These are phyloP conservation scores for Ophiostoma himal-ulmi DNA, from an alignment of 2,329 filamentous ascomycete genomes.

Conservation along the genomic window DNA sequence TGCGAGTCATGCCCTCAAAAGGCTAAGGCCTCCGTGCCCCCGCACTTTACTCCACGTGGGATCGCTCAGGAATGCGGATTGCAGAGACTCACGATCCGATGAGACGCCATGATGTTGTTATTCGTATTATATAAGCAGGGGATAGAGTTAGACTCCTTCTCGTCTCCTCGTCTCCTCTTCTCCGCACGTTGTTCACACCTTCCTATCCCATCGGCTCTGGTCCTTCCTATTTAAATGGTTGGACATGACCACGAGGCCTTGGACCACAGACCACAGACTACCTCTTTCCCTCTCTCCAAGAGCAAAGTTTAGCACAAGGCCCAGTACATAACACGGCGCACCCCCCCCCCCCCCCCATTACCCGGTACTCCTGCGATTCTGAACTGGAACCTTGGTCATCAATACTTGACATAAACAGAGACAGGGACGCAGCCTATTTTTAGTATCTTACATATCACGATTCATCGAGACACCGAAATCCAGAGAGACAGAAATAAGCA, in stretches of 20 bases:
- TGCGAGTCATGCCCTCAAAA: background rate
- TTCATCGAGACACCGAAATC: background rate
- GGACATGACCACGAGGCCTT: background rate
- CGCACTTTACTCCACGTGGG: background rate
- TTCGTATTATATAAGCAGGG: background rate
- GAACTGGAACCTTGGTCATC: background rate
- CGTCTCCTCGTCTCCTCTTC: background rate
- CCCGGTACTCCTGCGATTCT: background rate
- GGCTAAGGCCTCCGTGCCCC: background rate
- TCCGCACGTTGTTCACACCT: background rate
- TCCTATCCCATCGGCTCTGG: background rate
- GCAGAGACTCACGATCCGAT: constrained; percentile 2
- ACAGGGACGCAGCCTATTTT: background rate
- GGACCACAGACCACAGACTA: background rate
- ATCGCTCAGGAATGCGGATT: background rate
- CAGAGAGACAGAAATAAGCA: background rate
- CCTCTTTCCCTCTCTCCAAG: background rate
- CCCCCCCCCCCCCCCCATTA: background rate
- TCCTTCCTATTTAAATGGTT: background rate
- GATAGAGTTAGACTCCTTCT: background rate
- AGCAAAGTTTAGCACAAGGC: background rate
- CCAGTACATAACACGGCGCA: background rate
- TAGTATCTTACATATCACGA: background rate
- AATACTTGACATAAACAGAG: background rate
- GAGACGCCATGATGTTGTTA: background rate